phyloP scores from a whole-genome alignment of 2,329 filamentous ascomycete species.

The Pezicula carpinea region DNA sequence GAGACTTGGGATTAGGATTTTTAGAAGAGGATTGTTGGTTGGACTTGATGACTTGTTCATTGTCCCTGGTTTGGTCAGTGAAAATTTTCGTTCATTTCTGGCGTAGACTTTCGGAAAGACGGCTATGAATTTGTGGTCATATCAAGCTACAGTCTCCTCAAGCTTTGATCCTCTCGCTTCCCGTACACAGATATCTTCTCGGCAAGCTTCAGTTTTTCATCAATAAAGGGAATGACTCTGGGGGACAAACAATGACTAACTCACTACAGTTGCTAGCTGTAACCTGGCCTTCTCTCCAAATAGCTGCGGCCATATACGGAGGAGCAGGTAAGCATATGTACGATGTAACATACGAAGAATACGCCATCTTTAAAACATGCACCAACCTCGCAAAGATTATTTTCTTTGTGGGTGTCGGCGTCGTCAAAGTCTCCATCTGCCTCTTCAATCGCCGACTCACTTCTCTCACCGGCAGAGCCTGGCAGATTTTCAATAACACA shows the following conservation, averaged over 20 bases:
- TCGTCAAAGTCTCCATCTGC: slow-evolving; percentile 33
- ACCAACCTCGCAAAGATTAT: slow-evolving; percentile 93
- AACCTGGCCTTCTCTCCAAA: slow-evolving; percentile 24
- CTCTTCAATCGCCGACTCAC: slow-evolving; percentile 33
- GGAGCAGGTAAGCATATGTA: slow-evolving; percentile 26
- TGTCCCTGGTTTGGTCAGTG: slow-evolving; percentile 27
- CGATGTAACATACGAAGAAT: slow-evolving; percentile 31
- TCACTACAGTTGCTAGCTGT: slow-evolving; percentile 15
- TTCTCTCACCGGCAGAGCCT: slow-evolving; percentile 23
- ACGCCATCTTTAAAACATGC: slow-evolving; percentile 58
- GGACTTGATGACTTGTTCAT: slow-evolving; percentile 31
- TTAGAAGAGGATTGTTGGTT: slow-evolving; percentile 23
- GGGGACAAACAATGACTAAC: neutral
- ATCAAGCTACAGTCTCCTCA: too few species aligned
- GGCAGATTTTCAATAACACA: slow-evolving; percentile 27
- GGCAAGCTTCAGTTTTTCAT: too few species aligned
- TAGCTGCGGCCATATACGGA: slow-evolving; percentile 22
- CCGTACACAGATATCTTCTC: too few species aligned
- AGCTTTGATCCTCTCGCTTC: too few species aligned
- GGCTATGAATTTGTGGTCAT: too few species aligned
- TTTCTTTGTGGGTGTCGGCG: slow-evolving; percentile 76
- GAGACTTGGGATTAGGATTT: slow-evolving; percentile 24
- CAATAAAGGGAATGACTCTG: neutral
- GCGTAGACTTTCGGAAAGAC: neutral
- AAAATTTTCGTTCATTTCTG: neutral